Evolutionary conservation across 2,329 filamentous ascomycete species (phyloP).

Genomic region (Colletotrichum melonis): DNA sequence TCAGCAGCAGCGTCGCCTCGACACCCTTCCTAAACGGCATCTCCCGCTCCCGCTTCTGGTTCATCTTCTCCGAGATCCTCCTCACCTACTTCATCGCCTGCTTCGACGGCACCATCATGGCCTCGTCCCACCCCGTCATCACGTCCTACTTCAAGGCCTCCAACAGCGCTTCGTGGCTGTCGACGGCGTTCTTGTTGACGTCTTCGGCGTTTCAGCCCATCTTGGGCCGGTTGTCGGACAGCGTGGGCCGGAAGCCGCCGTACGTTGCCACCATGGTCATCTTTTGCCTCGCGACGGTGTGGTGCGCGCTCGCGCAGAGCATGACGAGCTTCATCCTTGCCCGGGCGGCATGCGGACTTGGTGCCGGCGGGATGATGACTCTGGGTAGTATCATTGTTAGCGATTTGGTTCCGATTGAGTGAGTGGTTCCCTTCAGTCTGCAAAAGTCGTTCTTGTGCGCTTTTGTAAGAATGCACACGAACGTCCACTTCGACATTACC

Average conservation of each 20-base stretch:
- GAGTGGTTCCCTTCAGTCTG: slow-evolving; percentile 42
- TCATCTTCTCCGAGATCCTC: slow-evolving; percentile 70
- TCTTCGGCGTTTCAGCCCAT: slow-evolving; percentile 82
- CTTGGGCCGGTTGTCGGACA: slow-evolving; percentile 79
- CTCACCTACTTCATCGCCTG: slow-evolving; percentile 68
- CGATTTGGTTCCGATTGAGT: slow-evolving; percentile 80
- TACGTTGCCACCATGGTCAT: slow-evolving; percentile 73
- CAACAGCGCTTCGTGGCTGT: slow-evolving; percentile 85
- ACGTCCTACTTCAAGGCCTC: slow-evolving; percentile 83
- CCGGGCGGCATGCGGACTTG: slow-evolving; percentile 77
- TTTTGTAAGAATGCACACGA: background rate
- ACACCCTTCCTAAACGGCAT: slow-evolving; percentile 57
- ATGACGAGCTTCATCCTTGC: slow-evolving; percentile 79
- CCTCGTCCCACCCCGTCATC: slow-evolving; percentile 82
- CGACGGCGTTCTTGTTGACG: slow-evolving; percentile 81
- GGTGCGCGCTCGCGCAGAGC: slow-evolving; percentile 75
- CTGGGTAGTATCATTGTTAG: slow-evolving; percentile 78
- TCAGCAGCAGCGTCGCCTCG: slow-evolving; percentile 27
- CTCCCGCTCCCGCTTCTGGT: slow-evolving; percentile 66
- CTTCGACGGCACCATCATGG: slow-evolving; percentile 86
- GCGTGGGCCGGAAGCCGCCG: slow-evolving; percentile 74
- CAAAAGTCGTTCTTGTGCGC: too few species aligned
- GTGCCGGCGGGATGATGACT: slow-evolving; percentile 77
- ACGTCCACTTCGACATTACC: background rate
- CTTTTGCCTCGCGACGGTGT: slow-evolving; percentile 73